Percentiles rank a stretch among this genome's conserved stretches.
Conservation (phyloP, 2,329 filamentous ascomycete genomes). For the Orbilia blumenaviensis region DNA sequence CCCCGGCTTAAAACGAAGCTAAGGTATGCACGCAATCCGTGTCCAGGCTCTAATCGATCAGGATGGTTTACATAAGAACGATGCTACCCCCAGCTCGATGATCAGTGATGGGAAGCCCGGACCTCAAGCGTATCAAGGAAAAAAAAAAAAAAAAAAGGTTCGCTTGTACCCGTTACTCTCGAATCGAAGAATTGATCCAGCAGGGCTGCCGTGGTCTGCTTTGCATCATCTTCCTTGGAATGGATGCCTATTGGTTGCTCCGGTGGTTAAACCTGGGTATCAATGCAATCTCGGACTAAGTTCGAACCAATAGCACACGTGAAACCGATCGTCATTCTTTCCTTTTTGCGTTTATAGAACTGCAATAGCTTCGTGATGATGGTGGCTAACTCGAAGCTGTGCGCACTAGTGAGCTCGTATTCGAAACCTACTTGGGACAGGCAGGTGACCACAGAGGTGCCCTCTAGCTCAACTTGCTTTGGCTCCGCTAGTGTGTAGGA, state of each 20-base stretch:
- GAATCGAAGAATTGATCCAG: constrained; percentile 36
- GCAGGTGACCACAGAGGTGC: constrained; percentile 29
- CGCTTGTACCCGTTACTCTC: constrained; percentile 51
- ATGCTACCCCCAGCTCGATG: neutral
- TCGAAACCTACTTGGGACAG: constrained; percentile 32
- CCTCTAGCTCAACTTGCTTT: constrained; percentile 22
- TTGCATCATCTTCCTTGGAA: constrained; percentile 42
- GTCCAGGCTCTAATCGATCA: constrained; percentile 3
- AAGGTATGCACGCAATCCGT: constrained; percentile 28
- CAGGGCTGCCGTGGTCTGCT: constrained; percentile 40
- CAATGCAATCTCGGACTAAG: constrained; percentile 14
- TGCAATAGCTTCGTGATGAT: constrained; percentile 26
- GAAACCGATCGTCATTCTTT: constrained; percentile 36
- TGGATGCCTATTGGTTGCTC: constrained; percentile 46
- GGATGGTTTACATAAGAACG: constrained; percentile 36
- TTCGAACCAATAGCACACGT: constrained; percentile 31
- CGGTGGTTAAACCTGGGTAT: constrained; percentile 36
- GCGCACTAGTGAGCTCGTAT: constrained; percentile 32
- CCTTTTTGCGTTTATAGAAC: constrained; percentile 32
- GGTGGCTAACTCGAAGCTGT: constrained; percentile 30
- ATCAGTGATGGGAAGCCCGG: constrained; percentile 24
- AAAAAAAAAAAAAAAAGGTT: constrained; percentile 17
- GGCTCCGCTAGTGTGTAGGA: constrained; percentile 15
- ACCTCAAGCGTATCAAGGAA: neutral
- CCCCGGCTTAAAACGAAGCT: constrained; percentile 12